Evolutionary conservation across 257 asterid species (phyloP).

Genomic region (Solanum tacnaense): DNA sequence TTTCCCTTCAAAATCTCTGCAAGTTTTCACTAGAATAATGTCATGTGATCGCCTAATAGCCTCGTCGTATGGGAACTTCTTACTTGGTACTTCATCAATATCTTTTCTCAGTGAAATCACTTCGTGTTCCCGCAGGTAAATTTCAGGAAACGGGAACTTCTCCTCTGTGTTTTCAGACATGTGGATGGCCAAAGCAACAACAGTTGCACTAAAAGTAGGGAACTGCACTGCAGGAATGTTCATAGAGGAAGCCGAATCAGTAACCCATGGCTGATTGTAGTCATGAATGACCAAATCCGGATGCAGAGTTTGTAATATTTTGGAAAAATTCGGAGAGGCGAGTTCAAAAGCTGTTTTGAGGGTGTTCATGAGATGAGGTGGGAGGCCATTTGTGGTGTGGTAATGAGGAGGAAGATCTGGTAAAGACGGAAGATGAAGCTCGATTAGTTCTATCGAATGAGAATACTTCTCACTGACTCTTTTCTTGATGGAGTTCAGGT

Average conservation of each 20-base stretch:
- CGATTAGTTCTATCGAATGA: conserved; percentile 12
- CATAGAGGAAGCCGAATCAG: conserved; percentile 3
- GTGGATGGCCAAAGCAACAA: no score
- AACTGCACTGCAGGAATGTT: no score
- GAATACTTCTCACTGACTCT: conserved; percentile 9
- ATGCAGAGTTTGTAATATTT: background rate
- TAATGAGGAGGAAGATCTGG: conserved; percentile 19
- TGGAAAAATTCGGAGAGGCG: conserved; percentile 8
- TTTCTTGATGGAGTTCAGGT: conserved; percentile 25
- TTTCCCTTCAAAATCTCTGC: no score
- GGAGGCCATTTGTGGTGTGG: conserved; percentile 57
- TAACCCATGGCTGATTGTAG: conserved; percentile 44
- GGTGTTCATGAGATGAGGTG: conserved; percentile 23
- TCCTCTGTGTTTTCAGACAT: no score
- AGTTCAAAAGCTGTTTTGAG: conserved; percentile 29
- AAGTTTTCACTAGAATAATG: no score
- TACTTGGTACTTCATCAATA: no score
- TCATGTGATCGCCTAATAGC: no score
- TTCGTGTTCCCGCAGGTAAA: no score
- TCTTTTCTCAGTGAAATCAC: no score
- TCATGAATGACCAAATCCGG: conserved; percentile 37
- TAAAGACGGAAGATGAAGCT: conserved; percentile 22
- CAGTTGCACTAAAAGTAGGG: no score
- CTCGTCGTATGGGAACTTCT: no score
- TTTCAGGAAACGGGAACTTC: no score